These are phyloP conservation scores for Bromus sterilis DNA, from an alignment of 176 grass and related monocot species.

Conservation along the genomic window DNA sequence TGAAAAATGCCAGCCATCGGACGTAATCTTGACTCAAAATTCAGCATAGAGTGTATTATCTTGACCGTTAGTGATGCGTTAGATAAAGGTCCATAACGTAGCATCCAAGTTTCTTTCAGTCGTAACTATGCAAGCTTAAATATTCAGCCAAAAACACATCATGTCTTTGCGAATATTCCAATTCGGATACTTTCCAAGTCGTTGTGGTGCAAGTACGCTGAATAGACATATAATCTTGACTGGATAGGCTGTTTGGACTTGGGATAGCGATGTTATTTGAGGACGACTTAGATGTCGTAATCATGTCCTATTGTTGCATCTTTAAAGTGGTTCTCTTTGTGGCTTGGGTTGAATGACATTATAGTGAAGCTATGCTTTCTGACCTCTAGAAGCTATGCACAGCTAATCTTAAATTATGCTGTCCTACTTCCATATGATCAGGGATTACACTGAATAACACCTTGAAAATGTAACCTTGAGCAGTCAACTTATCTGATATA, in stretches of 20 bases:
- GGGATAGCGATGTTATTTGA: not conserved
- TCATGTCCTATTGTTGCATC: not conserved
- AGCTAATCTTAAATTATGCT: not conserved
- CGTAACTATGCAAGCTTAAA: conserved; percentile 11
- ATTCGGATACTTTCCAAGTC: not conserved
- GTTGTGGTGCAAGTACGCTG: not conserved
- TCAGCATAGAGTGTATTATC: not conserved
- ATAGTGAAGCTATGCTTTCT: not conserved
- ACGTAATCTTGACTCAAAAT: conserved; percentile 23
- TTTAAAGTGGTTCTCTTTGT: not conserved
- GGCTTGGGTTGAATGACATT: not conserved
- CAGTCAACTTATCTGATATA: not conserved
- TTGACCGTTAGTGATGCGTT: not conserved
- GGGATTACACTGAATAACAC: not conserved
- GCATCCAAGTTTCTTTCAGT: not conserved
- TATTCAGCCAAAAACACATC: not conserved
- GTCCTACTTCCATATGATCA: not conserved
- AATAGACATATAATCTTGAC: not conserved
- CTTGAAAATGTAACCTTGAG: not conserved
- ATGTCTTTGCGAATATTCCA: not conserved
- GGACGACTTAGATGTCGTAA: not conserved
- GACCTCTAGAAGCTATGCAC: not conserved
- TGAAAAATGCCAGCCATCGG: not conserved
- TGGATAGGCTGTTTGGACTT: not conserved
- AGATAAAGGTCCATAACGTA: not conserved